Base-by-base conservation (phyloP, 192 early-diverging fungal genomes). In the Rhizophagus clarus region DNA sequence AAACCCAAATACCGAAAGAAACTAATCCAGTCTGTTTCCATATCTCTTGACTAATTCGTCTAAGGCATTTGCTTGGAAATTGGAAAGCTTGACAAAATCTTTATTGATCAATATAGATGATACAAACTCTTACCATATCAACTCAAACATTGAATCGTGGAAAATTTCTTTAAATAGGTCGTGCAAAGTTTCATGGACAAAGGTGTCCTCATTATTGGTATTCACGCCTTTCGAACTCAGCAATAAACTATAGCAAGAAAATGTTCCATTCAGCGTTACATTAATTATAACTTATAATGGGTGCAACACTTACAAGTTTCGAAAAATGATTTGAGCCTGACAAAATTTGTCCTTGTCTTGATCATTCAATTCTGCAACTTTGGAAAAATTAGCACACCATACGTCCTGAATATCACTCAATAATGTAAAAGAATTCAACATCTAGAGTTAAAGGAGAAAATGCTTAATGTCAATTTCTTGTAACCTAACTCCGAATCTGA, bases 1-100 rank as follows among this genome's bases (percentile, higher is more conserved):
- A 28, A 47, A 72, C n/a, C 70, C 70, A 72, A 28, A 72, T 72
- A 72, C 70, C 70, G n/a, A n/a, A n/a, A n/a, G n/a, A 72, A 72
- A 72, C 70, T 42, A 72, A 40, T 72, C 47, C n/a, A n/a, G n/a
- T n/a, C n/a, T 72, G 70, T 72, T 72, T 9, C 70, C 70, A 51
- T 72, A 47, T 72, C 47, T 72, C 47, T 72, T 72, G 28, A 72
- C 28, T 31, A 72, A 47, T 42, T 72, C 70, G 28, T 72, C 42
- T 72, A 72, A 72, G 70, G 70, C 70, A 47, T 42, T n/a, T 28
- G 70, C 17, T 72, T 72, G 42, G 29, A 72, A 72, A 28, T 72
- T 72, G 71, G 42, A 72, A 9, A 72, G 15, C 49, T 72, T 72
- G 20, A 72, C 2, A 31, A 72, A 24, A 49, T 72, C 71, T 72